Base-by-base conservation (phyloP, 495 filamentous ascomycete genomes). In the Neurospora africana region DNA sequence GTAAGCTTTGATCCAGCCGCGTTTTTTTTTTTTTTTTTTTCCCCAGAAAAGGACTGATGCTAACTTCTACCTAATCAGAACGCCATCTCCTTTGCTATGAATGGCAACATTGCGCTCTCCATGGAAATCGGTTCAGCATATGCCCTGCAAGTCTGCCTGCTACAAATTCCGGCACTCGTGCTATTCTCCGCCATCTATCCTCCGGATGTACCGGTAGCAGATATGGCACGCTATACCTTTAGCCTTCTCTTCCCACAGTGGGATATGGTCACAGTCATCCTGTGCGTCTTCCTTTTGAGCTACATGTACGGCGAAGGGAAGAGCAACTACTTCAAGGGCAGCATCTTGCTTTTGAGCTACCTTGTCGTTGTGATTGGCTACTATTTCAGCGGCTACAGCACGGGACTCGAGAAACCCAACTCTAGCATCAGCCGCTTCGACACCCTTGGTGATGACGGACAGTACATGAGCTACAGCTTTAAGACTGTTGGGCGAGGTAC, bases 111-210 rank as follows among this genome's bases (percentile, higher is more conserved):
- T 78, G 95, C 95, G 0, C 86, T 99, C 35, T 97, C 93, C 53
- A 98, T 99, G 96, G 95, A 99, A 79, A 98, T 99, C 74, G 95
- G 95, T 74, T 97, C 93, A 1, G 95, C 95, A 39, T 99, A 99
- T 75, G 96, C 96, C 8, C 85, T 99, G 44, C 95, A 99, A 80
- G 95, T 99, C 71, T 97, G 93, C 81, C 88, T 99, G n/a, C 85
- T 99, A 36, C 95, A 99, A 78, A 94, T 98, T 30, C 95, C 95
- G 0, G 93, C 93, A 35, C 85, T 99, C 19, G 96, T 99, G 30
- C 83, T 97, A 69, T 99, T 94, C 85, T 94, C 91, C 76, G 95
- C 93, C 30, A 72, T 84, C 30, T 84, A 82, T 70, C 79, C 83
- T 37, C 72, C 81, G 17, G 75, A 77, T 5, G 75, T 79, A 4